phyloP scores from a whole-genome alignment of 768 basidiomycete genomes.

The Lactifluus subvellereus region DNA sequence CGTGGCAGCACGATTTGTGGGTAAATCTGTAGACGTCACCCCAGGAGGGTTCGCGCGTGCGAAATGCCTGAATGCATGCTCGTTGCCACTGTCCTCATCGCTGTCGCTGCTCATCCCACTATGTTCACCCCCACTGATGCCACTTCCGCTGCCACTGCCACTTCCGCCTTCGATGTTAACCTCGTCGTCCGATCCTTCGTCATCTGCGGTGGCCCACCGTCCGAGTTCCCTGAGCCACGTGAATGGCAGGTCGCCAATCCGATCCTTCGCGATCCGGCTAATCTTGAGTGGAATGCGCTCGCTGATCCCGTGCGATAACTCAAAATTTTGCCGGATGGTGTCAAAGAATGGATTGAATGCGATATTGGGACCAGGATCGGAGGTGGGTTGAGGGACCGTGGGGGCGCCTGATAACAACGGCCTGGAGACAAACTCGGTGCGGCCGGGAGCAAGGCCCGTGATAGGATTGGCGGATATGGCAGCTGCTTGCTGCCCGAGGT shows the following conservation, averaged over 20 bases:
- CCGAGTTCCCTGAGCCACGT: conserved; percentile 74
- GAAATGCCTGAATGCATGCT: not conserved
- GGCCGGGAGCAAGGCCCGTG: not conserved
- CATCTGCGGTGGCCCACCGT: conserved; percentile 37
- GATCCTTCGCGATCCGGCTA: conserved; percentile 35
- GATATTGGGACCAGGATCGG: conserved; percentile 25
- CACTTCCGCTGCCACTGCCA: conserved; percentile 21
- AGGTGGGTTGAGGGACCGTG: conserved; percentile 6
- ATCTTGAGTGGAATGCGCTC: conserved; percentile 76
- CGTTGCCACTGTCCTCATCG: conserved; percentile 12
- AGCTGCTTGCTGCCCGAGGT: conserved; percentile 14
- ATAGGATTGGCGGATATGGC: not conserved
- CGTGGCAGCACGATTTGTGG: conserved; percentile 4
- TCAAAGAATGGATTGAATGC: conserved; percentile 92
- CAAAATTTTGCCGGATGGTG: conserved; percentile 81
- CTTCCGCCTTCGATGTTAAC: conserved; percentile 11
- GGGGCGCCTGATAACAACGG: conserved; percentile 4
- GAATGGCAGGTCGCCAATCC: conserved; percentile 70
- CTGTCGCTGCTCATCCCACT: conserved; percentile 21
- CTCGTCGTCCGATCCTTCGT: conserved; percentile 17
- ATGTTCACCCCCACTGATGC: conserved; percentile 16
- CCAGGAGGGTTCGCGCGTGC: not conserved
- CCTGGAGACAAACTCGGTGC: conserved; percentile 7
- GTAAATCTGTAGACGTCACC: not conserved
- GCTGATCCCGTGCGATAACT: conserved; percentile 60